Percentiles rank a stretch among this genome's conserved stretches.
phyloP scores from a whole-genome alignment of 2,329 filamentous ascomycete genomes.

The Cladosporium sphaerospermum region DNA sequence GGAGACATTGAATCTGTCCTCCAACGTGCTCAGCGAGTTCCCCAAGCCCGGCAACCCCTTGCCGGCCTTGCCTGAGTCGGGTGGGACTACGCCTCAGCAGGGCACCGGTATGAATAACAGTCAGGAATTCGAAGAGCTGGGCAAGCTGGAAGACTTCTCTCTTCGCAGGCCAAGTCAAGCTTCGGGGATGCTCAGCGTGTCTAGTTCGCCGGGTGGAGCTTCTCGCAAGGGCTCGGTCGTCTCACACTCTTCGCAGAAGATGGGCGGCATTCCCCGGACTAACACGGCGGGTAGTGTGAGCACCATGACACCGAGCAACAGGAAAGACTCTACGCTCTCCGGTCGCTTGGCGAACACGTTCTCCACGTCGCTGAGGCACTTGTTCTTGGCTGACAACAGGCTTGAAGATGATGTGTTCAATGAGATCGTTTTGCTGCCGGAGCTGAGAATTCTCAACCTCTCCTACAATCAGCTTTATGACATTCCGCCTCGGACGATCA shows the following conservation, averaged over 20 bases:
- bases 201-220: constrained; percentile 36
- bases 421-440: constrained; percentile 72
- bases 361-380: constrained; percentile 72
- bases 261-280: constrained; percentile 57
- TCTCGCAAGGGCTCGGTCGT: constrained; percentile 74
- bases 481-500: constrained; percentile 80
- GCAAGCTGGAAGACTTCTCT: constrained; percentile 56
- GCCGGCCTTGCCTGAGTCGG: constrained; percentile 28
- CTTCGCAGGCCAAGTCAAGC: constrained; percentile 76
- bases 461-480: constrained; percentile 94
- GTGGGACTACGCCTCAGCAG: constrained; percentile 38
- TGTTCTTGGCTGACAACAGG: constrained; percentile 89
- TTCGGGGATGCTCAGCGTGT: constrained; percentile 61
- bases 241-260: constrained; percentile 67
- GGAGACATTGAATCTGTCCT: constrained; percentile 89
- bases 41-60: constrained; percentile 73
- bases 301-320: constrained; percentile 48
- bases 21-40: constrained; percentile 85
- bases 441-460: constrained; percentile 82
- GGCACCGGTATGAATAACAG: constrained; percentile 44
- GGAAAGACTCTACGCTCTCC: constrained; percentile 87
- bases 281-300: constrained; percentile 59
- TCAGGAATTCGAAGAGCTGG: constrained; percentile 73
- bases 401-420: constrained; percentile 94
- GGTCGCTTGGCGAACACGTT: constrained; percentile 79